Evolutionary conservation across 192 early-diverging fungal genomes (phyloP).

Genomic region (Coemansia reversa): DNA sequence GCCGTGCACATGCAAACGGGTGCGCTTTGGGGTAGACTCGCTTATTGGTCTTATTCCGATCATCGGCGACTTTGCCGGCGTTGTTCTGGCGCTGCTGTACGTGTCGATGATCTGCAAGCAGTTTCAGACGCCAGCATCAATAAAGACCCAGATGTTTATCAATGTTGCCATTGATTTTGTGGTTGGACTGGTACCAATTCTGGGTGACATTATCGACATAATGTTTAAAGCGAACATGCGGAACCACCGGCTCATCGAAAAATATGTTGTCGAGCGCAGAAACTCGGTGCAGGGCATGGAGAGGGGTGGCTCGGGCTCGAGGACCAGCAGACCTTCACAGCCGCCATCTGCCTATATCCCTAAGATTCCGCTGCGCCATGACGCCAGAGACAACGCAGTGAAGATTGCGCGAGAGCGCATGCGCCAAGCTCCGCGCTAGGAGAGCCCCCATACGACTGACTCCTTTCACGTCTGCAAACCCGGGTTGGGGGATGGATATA

Average conservation of each 20-base stretch:
- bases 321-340: background rate
- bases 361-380: constrained; percentile 7
- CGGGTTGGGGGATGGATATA: too few relatives aligned
- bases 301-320: constrained; percentile 5
- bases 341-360: constrained; percentile 24
- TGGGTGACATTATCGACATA: constrained; percentile 52
- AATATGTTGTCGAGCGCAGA: constrained; percentile 23
- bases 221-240: constrained; percentile 53
- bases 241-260: constrained; percentile 39
- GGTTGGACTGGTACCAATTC: constrained; percentile 45
- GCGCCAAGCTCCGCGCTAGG: too few relatives aligned
- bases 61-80: constrained; percentile 46
- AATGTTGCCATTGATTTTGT: constrained; percentile 48
- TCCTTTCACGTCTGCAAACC: too few relatives aligned
- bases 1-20: constrained; percentile 36
- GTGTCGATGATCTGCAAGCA: constrained; percentile 24
- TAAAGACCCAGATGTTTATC: constrained; percentile 43
- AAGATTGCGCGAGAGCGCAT: background rate
- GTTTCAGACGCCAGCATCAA: constrained; percentile 31
- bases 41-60: constrained; percentile 47
- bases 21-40: constrained; percentile 46
- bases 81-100: constrained; percentile 30
- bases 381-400: constrained; percentile 12
- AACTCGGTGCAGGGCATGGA: constrained; percentile 13
- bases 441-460: too few relatives aligned